A percentile compares a stretch with the other conserved stretches of the same genome.
Conservation (phyloP, 2,329 filamentous ascomycete species). For the Myriosclerotinia scirpicola region DNA sequence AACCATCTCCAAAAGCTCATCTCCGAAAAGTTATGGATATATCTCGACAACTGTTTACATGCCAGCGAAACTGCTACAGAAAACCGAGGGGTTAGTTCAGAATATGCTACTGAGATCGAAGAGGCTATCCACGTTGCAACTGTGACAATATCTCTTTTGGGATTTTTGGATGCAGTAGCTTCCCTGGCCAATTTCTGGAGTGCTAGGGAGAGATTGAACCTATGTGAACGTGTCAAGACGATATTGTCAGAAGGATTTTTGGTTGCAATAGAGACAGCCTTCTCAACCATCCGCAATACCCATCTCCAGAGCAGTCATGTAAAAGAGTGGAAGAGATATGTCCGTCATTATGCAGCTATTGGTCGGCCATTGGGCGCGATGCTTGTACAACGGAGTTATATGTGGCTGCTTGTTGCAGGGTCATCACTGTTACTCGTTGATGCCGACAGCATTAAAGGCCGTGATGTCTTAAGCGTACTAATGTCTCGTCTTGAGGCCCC, state of each 20-base stretch:
- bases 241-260: slow-evolving; percentile 84
- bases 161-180: slow-evolving; percentile 82
- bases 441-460: slow-evolving; percentile 56
- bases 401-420: slow-evolving; percentile 76
- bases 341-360: slow-evolving; percentile 76
- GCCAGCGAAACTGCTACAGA: slow-evolving; percentile 57
- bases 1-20: slow-evolving; percentile 65
- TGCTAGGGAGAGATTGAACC: slow-evolving; percentile 66
- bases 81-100: slow-evolving; percentile 55
- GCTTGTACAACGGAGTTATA: slow-evolving; percentile 85
- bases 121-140: slow-evolving; percentile 70
- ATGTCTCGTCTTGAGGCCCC: slow-evolving; percentile 52
- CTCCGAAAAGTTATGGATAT: slow-evolving; percentile 65
- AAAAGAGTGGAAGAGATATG: slow-evolving; percentile 84
- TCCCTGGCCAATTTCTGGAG: slow-evolving; percentile 80
- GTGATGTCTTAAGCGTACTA: slow-evolving; percentile 72
- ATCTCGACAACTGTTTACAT: slow-evolving; percentile 68
- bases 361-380: slow-evolving; percentile 86
- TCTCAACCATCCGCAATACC: slow-evolving; percentile 85
- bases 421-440: slow-evolving; percentile 72
- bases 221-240: slow-evolving; percentile 70
- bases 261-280: slow-evolving; percentile 81
- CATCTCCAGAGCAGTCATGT: slow-evolving; percentile 63
- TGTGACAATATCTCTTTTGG: slow-evolving; percentile 80
- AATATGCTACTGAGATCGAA: slow-evolving; percentile 56